A percentile compares a stretch with the other conserved stretches of the same genome.
Conservation (phyloP, 2,329 filamentous ascomycete species). For the Talaromyces sp. region DNA sequence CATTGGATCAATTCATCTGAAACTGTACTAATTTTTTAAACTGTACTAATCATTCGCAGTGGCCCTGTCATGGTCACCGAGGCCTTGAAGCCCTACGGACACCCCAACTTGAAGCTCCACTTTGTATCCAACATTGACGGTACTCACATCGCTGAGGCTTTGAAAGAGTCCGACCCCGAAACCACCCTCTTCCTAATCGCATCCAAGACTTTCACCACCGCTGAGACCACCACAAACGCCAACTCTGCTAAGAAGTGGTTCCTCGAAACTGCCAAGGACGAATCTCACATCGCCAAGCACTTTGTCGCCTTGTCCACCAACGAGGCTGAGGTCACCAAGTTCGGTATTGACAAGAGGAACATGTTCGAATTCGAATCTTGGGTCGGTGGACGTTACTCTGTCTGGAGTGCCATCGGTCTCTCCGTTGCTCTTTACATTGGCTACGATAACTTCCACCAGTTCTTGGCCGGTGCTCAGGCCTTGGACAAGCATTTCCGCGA, state of each 20-base stretch:
- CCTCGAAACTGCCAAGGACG: constrained; percentile 76
- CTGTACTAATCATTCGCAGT: constrained; percentile 43
- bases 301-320: constrained; percentile 98
- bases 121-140: constrained; percentile 99
- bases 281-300: constrained; percentile 82
- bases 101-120: constrained; percentile 81
- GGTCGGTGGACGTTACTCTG: constrained; percentile 97
- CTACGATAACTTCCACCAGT: constrained; percentile 95
- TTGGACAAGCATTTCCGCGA: constrained; percentile 99
- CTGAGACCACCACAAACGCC: constrained; percentile 94
- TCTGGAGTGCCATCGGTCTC: constrained; percentile 97
- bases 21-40: background rate
- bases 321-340: constrained; percentile 91
- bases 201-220: constrained; percentile 99
- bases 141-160: constrained; percentile 92
- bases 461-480: constrained; percentile 87
- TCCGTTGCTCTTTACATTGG: constrained; percentile 94
- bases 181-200: constrained; percentile 98
- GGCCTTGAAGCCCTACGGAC: constrained; percentile 90
- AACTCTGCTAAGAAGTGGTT: constrained; percentile 98
- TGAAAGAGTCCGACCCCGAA: constrained; percentile 85
- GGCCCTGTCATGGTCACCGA: constrained; percentile 99
- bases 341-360: constrained; percentile 97
- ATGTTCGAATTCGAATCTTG: constrained; percentile 99
- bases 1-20: constrained; percentile 22